A percentile compares a stretch with the other conserved stretches of the same genome.
phyloP scores from a whole-genome alignment of 768 basidiomycete species.

The Fomitopsis pulvina region DNA sequence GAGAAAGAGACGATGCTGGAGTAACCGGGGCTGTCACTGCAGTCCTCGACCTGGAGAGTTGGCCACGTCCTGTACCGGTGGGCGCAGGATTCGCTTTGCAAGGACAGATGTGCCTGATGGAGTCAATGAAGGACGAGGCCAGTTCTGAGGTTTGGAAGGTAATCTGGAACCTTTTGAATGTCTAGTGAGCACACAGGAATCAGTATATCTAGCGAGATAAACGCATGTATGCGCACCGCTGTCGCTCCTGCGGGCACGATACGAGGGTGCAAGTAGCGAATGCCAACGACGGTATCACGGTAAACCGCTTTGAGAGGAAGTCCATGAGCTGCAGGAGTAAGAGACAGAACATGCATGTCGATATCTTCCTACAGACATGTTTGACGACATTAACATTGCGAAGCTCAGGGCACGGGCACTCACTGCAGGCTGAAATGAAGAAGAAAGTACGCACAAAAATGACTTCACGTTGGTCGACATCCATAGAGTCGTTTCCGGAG shows the following conservation, averaged over 20 bases:
- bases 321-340: conserved; percentile 39
- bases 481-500: conserved; percentile 27
- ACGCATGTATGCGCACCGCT: conserved; percentile 22
- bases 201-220: background rate
- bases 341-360: conserved; percentile 61
- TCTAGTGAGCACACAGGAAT: conserved; percentile 30
- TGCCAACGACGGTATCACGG: conserved; percentile 64
- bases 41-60: background rate
- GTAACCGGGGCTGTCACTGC: background rate
- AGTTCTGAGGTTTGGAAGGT: conserved; percentile 48
- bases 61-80: background rate
- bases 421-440: conserved; percentile 3
- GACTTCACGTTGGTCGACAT: conserved; percentile 47
- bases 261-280: conserved; percentile 61
- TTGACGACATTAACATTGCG: background rate
- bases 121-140: conserved; percentile 51
- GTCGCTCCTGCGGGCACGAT: conserved; percentile 21
- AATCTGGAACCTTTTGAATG: conserved; percentile 71
- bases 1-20: background rate
- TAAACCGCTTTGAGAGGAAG: conserved; percentile 79
- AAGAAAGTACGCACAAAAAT: conserved; percentile 47
- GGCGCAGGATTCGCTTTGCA: conserved; percentile 53
- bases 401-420: conserved; percentile 2
- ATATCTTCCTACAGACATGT: conserved; percentile 67
- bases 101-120: conserved; percentile 64